Conservation (phyloP, 2,329 filamentous ascomycete genomes). For the Onygenales sp. region DNA sequence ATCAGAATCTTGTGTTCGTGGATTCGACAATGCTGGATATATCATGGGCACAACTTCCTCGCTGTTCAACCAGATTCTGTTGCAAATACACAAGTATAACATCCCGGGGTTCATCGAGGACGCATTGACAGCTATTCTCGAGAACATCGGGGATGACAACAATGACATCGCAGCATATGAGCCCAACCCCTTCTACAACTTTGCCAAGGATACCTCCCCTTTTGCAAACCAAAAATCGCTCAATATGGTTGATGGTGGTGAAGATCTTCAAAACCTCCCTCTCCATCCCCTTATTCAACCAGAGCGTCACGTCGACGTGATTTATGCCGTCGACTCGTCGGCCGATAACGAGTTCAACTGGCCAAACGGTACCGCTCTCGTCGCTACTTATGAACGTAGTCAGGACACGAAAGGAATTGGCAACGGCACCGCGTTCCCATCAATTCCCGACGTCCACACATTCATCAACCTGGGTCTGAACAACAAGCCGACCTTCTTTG, state of each 20-base stretch:
- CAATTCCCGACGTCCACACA: constrained; percentile 63
- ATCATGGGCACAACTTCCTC: constrained; percentile 80
- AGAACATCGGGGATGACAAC: constrained; percentile 46
- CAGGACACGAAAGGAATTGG: constrained; percentile 43
- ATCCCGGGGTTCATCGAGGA: constrained; percentile 42
- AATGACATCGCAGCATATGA: constrained; percentile 66
- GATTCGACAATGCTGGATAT: constrained; percentile 74
- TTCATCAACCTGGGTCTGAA: constrained; percentile 71
- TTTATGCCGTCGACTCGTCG: constrained; percentile 71
- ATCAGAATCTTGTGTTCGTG: constrained; percentile 56
- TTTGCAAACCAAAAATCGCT: constrained; percentile 47
- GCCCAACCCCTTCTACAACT: constrained; percentile 68
- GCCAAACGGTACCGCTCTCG: constrained; percentile 67
- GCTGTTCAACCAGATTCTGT: constrained; percentile 70
- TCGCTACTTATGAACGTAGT: constrained; percentile 64
- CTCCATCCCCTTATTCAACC: constrained; percentile 69
- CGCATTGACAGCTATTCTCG: constrained; percentile 45
- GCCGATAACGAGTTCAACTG: constrained; percentile 60
- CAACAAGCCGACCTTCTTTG: constrained; percentile 68
- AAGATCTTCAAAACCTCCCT: constrained; percentile 71
- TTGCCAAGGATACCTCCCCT: constrained; percentile 49
- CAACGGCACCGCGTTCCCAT: constrained; percentile 63
- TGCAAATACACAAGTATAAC: constrained; percentile 50
- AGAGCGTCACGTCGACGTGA: constrained; percentile 61
- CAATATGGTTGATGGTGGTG: constrained; percentile 68